These are phyloP conservation scores for Agaricus blazei DNA, from an alignment of 768 basidiomycete species.

Conservation along the genomic window DNA sequence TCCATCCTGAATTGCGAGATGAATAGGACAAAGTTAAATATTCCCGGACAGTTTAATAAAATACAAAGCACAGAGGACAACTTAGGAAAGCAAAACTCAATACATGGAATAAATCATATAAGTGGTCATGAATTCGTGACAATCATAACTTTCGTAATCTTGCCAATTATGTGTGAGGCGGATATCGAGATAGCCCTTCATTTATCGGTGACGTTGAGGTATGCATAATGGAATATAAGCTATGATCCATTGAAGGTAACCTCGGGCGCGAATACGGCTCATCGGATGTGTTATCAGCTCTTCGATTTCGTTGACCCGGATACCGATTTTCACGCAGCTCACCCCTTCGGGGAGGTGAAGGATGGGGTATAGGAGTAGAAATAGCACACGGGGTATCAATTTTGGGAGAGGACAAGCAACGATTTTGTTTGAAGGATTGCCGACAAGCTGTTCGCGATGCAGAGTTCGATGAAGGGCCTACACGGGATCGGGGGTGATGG, in stretches of 20 bases:
- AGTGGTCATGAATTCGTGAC: neutral
- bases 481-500: neutral
- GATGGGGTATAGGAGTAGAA: neutral
- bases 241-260: neutral
- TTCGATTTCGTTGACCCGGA: neutral
- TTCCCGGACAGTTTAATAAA: neutral
- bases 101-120: neutral
- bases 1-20: neutral
- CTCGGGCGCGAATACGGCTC: neutral
- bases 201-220: neutral
- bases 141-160: conserved; percentile 3
- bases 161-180: neutral
- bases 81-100: neutral
- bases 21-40: neutral
- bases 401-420: neutral
- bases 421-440: conserved; percentile 2
- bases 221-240: neutral
- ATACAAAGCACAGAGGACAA: neutral
- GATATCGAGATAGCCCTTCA: conserved; percentile 7
- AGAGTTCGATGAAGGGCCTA: neutral
- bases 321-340: neutral
- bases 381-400: neutral
- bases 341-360: neutral
- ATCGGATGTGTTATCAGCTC: neutral
- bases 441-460: neutral